Evolutionary conservation across 176 grass and related monocot species (phyloP).

Genomic region (Lolium rigidum): DNA sequence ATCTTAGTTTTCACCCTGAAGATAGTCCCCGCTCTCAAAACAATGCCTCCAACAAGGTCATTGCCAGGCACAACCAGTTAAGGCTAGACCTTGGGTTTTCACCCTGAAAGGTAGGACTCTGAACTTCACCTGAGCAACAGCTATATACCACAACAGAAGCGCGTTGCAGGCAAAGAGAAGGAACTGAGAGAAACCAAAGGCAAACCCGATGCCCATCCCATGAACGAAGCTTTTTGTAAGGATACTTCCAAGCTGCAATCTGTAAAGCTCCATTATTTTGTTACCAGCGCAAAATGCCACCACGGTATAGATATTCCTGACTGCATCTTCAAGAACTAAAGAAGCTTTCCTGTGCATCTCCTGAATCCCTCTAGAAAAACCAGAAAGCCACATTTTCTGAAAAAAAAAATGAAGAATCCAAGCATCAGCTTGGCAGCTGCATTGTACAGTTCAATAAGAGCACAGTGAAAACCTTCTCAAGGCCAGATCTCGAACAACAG

Average conservation of each 20-base stretch:
- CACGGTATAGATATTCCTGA: slow-evolving; percentile 98
- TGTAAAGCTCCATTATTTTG: slow-evolving; percentile 99
- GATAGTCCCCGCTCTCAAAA: too few relatives aligned
- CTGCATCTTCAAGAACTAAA: slow-evolving; percentile 95
- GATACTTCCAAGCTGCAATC: slow-evolving; percentile 84
- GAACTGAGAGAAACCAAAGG: slow-evolving; percentile 95
- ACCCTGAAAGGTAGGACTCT: too few relatives aligned
- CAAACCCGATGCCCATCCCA: slow-evolving; percentile 90
- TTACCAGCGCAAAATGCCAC: slow-evolving; percentile 96
- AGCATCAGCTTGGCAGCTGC: not conserved
- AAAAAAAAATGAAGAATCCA: slow-evolving; percentile 42
- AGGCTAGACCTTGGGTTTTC: too few relatives aligned
- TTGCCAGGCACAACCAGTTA: too few relatives aligned
- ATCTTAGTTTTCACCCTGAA: too few relatives aligned
- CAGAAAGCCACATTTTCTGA: slow-evolving; percentile 99
- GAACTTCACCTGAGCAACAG: too few relatives aligned
- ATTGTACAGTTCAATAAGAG: slow-evolving; percentile 18
- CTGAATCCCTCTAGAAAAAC: slow-evolving; percentile 97
- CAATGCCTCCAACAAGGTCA: too few relatives aligned
- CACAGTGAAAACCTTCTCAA: slow-evolving; percentile 17
- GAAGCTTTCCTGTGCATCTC: slow-evolving; percentile 98
- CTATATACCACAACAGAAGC: slow-evolving; percentile 94
- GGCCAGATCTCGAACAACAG: not conserved
- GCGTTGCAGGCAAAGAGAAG: slow-evolving; percentile 97
- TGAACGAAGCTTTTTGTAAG: slow-evolving; percentile 87